phyloP scores from a whole-genome alignment of 495 filamentous ascomycete genomes.

The Chlorociboria aeruginascens region DNA sequence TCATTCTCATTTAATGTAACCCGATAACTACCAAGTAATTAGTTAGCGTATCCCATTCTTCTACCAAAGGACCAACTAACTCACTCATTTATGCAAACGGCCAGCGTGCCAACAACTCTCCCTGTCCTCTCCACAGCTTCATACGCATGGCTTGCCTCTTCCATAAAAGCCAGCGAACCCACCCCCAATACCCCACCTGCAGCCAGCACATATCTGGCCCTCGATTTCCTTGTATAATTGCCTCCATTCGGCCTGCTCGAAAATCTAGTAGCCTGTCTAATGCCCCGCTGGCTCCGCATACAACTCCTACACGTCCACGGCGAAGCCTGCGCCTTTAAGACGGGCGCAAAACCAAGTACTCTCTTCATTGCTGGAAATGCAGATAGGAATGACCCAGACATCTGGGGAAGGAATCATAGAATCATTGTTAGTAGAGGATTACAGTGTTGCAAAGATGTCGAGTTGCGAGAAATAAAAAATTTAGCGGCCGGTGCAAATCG shows the following conservation, averaged over 20 bases:
- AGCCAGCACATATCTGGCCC: constrained; percentile 30
- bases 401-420: neutral
- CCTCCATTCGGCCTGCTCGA: neutral
- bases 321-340: neutral
- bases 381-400: neutral
- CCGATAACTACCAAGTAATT: constrained; percentile 52
- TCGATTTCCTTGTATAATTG: constrained; percentile 12
- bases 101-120: constrained; percentile 64
- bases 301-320: constrained; percentile 23
- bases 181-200: constrained; percentile 41
- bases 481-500: neutral
- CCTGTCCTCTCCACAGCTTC: constrained; percentile 64
- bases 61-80: constrained; percentile 20
- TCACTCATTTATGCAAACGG: constrained; percentile 84
- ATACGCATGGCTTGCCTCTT: constrained; percentile 61
- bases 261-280: constrained; percentile 3
- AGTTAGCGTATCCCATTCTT: constrained; percentile 1
- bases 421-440: neutral
- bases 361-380: neutral
- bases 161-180: constrained; percentile 53
- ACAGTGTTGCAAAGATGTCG: neutral
- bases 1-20: constrained; percentile 61
- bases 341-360: neutral
- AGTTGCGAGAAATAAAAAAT: neutral
- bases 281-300: constrained; percentile 4